Conservation (phyloP, 2,329 filamentous ascomycete genomes). For the Cordyceps farinosa region DNA sequence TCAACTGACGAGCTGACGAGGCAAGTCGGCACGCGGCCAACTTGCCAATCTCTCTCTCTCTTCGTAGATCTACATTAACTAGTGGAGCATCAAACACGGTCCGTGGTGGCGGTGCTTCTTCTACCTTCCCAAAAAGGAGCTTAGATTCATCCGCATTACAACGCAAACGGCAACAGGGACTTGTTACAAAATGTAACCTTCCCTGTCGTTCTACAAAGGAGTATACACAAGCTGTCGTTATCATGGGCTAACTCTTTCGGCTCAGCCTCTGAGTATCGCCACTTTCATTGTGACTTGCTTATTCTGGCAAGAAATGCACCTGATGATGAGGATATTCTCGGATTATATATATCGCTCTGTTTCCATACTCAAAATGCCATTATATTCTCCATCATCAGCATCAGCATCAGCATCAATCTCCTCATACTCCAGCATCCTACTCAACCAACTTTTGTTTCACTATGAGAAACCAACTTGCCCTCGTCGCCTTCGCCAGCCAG, state of each 20-base stretch:
- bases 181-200: not conserved
- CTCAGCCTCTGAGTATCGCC: not conserved
- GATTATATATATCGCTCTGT: not conserved
- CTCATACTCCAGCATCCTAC: not conserved
- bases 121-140: not conserved
- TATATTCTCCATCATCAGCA: not conserved
- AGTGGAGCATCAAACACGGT: not conserved
- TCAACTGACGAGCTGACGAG: too few relatives aligned
- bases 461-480: constrained; percentile 7
- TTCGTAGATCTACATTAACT: not conserved
- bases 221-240: not conserved
- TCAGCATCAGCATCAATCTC: not conserved
- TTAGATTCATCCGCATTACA: not conserved
- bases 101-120: not conserved
- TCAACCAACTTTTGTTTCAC: not conserved
- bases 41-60: too few relatives aligned
- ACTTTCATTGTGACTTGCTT: constrained; percentile 3
- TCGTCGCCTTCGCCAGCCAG: not conserved
- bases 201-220: not conserved
- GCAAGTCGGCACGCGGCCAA: too few relatives aligned
- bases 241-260: not conserved
- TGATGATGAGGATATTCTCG: not conserved
- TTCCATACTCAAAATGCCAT: not conserved
- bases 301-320: not conserved
- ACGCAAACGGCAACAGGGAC: not conserved